phyloP scores from a whole-genome alignment of 2,329 filamentous ascomycete genomes.

The Colletotrichum somersetense region DNA sequence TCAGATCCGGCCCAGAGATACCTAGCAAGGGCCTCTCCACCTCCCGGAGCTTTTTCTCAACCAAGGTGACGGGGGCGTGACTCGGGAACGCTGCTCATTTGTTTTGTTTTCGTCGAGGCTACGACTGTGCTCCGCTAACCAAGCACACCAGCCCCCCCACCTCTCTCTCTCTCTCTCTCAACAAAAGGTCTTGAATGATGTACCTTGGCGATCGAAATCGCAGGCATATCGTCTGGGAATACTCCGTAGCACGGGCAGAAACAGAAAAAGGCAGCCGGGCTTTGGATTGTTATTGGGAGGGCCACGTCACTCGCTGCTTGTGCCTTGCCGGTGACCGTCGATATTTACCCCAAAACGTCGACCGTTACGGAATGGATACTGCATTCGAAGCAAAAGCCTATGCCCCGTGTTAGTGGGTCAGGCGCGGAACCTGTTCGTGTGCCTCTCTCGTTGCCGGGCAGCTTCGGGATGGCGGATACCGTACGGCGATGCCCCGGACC shows the following conservation, averaged over 20 bases:
- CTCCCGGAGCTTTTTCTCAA: conserved; percentile 21
- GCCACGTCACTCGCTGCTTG: conserved; percentile 6
- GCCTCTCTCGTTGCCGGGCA: not conserved
- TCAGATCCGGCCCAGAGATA: conserved; percentile 28
- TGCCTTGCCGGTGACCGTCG: not conserved
- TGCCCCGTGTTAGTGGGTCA: not conserved
- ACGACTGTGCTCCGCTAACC: conserved; percentile 27
- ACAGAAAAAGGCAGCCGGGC: conserved; percentile 31
- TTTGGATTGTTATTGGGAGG: conserved; percentile 5
- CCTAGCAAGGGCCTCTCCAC: conserved; percentile 16
- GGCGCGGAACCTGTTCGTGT: not conserved
- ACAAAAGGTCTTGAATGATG: not conserved
- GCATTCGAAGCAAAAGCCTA: not conserved
- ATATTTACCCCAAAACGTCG: not conserved
- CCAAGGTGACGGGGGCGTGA: conserved; percentile 32
- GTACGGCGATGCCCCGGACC: not conserved
- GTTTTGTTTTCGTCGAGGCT: conserved; percentile 12
- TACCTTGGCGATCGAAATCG: conserved; percentile 24
- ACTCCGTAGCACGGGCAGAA: conserved; percentile 14
- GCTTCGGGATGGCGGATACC: conserved; percentile 21
- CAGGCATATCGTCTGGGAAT: conserved; percentile 9
- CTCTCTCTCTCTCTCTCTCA: too few species aligned
- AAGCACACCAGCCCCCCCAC: conserved; percentile 17
- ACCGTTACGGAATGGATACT: not conserved
- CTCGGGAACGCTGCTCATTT: conserved; percentile 20